These are phyloP conservation scores for Coniosporium apollinis DNA, from an alignment of 495 filamentous ascomycete genomes.

Conservation along the genomic window DNA sequence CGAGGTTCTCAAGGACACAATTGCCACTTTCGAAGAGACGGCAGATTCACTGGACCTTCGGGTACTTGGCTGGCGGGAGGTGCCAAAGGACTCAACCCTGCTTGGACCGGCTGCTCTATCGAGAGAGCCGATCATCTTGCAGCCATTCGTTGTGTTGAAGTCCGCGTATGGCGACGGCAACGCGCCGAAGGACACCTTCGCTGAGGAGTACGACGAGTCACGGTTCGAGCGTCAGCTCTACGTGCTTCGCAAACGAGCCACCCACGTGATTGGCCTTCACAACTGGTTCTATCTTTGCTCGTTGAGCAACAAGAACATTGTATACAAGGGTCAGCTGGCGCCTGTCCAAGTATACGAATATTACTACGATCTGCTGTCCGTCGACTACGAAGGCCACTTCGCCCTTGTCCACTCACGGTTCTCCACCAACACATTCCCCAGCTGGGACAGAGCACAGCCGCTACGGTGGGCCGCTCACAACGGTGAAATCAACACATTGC, in stretches of 20 bases:
- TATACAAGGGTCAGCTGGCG: conserved; percentile 96
- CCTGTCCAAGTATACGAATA: conserved; percentile 98
- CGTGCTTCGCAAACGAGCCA: conserved; percentile 84
- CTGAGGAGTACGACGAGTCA: conserved; percentile 63
- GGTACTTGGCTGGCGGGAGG: conserved; percentile 92
- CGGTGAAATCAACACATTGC: conserved; percentile 96
- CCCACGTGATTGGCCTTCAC: conserved; percentile 82
- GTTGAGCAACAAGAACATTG: conserved; percentile 94
- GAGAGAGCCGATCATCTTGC: conserved; percentile 83
- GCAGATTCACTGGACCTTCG: conserved; percentile 74
- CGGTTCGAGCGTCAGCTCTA: conserved; percentile 90
- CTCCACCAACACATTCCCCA: conserved; percentile 98
- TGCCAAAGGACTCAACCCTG: conserved; percentile 81
- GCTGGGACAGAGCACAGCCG: conserved; percentile 96
- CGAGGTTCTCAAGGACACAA: conserved; percentile 74
- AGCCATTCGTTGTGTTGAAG: conserved; percentile 85
- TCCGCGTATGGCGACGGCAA: conserved; percentile 76
- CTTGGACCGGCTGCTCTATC: conserved; percentile 87
- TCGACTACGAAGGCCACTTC: conserved; percentile 96
- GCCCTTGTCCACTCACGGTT: conserved; percentile 96
- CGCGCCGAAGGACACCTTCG: conserved; percentile 63
- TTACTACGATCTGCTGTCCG: conserved; percentile 92
- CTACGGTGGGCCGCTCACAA: conserved; percentile 97
- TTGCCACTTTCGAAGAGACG: conserved; percentile 77
- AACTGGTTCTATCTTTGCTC: conserved; percentile 99